Percentiles rank a stretch among this genome's conserved stretches.
Evolutionary conservation across 2,329 filamentous ascomycete genomes (phyloP).

Genomic region (Colletotrichum sidae): DNA sequence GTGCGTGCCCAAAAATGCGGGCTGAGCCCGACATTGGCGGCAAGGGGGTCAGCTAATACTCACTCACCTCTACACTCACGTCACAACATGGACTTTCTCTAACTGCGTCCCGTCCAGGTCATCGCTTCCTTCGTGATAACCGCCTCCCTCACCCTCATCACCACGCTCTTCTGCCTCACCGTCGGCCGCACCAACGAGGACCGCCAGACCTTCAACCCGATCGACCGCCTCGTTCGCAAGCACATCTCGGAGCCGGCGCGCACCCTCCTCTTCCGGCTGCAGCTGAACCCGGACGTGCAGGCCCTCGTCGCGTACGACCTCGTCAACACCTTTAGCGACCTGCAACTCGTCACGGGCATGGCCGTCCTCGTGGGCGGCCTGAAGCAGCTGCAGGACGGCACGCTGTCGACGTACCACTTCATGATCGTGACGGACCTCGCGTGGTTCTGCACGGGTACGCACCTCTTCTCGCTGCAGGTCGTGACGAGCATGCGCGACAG

Average conservation of each 20-base stretch:
- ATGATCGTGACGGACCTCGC: conserved; percentile 41
- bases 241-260: conserved; percentile 7
- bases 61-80: rapidly evolving
- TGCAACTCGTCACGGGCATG: conserved; percentile 42
- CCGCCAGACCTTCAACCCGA: conserved; percentile 18
- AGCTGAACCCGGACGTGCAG: conserved; percentile 7
- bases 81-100: background rate
- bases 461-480: conserved; percentile 39
- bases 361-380: conserved; percentile 38
- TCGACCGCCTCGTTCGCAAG: conserved; percentile 18
- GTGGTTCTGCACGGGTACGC: conserved; percentile 41
- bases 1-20: conserved; percentile 12
- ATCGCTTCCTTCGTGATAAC: conserved; percentile 8
- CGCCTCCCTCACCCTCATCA: conserved; percentile 12
- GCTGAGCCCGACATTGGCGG: conserved; percentile 18
- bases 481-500: conserved; percentile 28
- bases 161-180: conserved; percentile 13
- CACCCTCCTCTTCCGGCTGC: background rate
- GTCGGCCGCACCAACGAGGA: conserved; percentile 13
- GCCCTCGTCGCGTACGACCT: conserved; percentile 37
- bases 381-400: conserved; percentile 33
- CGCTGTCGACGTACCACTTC: conserved; percentile 42
- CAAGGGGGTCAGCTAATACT: background rate
- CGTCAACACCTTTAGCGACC: conserved; percentile 40
- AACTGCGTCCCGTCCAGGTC: background rate